Base-by-base conservation (phyloP, 192 early-diverging fungal species). In the Entophlyctis luteolus region DNA sequence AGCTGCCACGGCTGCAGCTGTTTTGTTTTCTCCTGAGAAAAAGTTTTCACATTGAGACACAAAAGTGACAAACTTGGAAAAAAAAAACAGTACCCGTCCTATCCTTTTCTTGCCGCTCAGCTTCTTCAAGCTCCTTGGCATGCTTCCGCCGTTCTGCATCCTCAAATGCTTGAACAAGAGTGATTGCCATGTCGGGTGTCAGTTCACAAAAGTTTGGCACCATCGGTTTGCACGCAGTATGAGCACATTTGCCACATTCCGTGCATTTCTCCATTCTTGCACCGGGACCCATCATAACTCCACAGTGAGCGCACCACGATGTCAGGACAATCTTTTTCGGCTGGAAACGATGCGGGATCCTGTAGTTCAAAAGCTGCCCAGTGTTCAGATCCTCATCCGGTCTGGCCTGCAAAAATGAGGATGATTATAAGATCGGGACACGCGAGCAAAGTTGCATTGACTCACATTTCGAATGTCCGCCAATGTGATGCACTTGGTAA, bases 271-370 rank as follows among this genome's bases (percentile, higher is more conserved):
- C 67, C 23, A 81, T 73, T 33, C 74, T 70, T 29, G 68, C 48
- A 22, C 79, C 79, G 2, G 72, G 72, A 16, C 79, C 57, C 31
- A 81, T 59, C 34, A 83, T 91, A 54, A 87, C 91, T 39, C 96
- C 96, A 77, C 96, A 98, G 78, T 98, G 96, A 54, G 84, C 87
- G 74, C 96, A 98, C 95, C 95, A 98, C 62, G 91, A 89, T 27
- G 93, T 88, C 23, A 86, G 88, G 37, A 95, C 81, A 68, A 92
- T 93, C 49, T 87, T 91, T 42, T 70, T 70, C n/a, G 42, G 58
- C 63, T 96, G 91, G 74, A 90, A 98, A 28, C 95, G 89, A 86
- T 98, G 96, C 28, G 95, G 96, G 75, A 98, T 98, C 29, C 88
- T 86, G 78, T 96, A 94, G 38, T 91, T 89, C 23, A 94, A 75